Conservation (phyloP, 257 asterid species). For the Perilla frutescens region DNA sequence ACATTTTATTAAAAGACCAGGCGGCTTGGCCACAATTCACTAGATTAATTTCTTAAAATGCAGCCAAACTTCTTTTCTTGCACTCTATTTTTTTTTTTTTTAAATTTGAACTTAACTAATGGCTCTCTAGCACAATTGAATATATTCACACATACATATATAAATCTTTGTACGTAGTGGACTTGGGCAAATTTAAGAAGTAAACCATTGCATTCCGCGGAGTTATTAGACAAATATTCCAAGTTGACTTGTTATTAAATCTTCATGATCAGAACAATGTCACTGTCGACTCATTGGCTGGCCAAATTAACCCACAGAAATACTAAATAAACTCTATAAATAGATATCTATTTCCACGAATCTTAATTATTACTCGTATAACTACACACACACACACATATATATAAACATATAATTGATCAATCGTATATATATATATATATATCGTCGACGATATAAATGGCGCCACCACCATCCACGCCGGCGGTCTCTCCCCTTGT, state of each 20-base stretch:
- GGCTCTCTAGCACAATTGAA: too few species aligned
- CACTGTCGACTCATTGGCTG: not conserved
- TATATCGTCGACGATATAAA: not conserved
- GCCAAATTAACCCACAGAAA: not conserved
- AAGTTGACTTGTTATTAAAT: not conserved
- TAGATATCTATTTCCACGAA: not conserved
- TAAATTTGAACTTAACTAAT: too few species aligned
- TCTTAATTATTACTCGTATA: not conserved
- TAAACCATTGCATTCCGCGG: not conserved
- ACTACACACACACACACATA: not conserved
- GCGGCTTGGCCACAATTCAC: too few species aligned
- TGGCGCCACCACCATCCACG: constrained; percentile 40
- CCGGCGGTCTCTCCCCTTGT: constrained; percentile 41
- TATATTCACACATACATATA: not conserved
- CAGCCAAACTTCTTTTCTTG: too few species aligned
- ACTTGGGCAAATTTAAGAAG: not conserved
- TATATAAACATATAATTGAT: not conserved
- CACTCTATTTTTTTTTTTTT: too few species aligned
- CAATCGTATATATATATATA: constrained; percentile 1
- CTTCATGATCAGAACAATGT: constrained; percentile 5
- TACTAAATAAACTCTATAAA: not conserved
- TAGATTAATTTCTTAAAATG: too few species aligned
- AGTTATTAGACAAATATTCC: not conserved
- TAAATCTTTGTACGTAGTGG: not conserved
- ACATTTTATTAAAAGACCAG: too few species aligned